These are phyloP conservation scores for Nemania serpens DNA, from an alignment of 2,329 filamentous ascomycete species.

Conservation along the genomic window DNA sequence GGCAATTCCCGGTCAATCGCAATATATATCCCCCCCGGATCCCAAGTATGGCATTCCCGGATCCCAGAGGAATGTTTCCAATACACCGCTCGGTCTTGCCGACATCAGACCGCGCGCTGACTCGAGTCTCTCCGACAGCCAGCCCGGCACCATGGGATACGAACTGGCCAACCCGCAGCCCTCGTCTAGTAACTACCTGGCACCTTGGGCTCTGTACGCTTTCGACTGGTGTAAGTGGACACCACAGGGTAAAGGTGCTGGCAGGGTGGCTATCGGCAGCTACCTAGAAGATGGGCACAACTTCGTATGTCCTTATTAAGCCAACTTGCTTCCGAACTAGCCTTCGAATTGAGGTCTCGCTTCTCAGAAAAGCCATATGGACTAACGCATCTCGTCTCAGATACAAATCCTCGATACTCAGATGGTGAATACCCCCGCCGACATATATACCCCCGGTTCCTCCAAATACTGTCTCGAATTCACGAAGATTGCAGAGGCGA, in stretches of 20 bases:
- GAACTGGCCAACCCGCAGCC: slow-evolving; percentile 68
- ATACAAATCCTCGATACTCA: slow-evolving; percentile 97
- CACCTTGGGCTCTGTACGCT: slow-evolving; percentile 94
- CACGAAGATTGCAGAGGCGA: slow-evolving; percentile 91
- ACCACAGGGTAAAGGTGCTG: slow-evolving; percentile 76
- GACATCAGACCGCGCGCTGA: slow-evolving; percentile 90
- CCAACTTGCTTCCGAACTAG: not conserved
- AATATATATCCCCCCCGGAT: slow-evolving; percentile 66
- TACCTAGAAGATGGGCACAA: slow-evolving; percentile 98
- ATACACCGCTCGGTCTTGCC: slow-evolving; percentile 86
- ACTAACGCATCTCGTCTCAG: slow-evolving; percentile 50
- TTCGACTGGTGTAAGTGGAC: slow-evolving; percentile 99
- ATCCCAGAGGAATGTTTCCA: slow-evolving; percentile 69
- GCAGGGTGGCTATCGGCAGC: slow-evolving; percentile 93
- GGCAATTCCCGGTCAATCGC: slow-evolving; percentile 53
- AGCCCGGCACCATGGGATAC: slow-evolving; percentile 65
- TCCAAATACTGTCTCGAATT: slow-evolving; percentile 84
- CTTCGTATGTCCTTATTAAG: slow-evolving; percentile 66
- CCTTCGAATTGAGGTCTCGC: not conserved
- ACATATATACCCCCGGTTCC: slow-evolving; percentile 70
- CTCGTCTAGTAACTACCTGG: slow-evolving; percentile 88
- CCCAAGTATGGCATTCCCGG: slow-evolving; percentile 61
- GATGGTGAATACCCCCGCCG: slow-evolving; percentile 70
- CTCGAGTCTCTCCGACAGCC: slow-evolving; percentile 75
- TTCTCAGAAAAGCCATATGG: not conserved